Evolutionary conservation across 1,139 yeast species (phyloP), one percentile per base, ranked within the genome.

Genomic region (Scheffersomyces lignicola): DNA sequence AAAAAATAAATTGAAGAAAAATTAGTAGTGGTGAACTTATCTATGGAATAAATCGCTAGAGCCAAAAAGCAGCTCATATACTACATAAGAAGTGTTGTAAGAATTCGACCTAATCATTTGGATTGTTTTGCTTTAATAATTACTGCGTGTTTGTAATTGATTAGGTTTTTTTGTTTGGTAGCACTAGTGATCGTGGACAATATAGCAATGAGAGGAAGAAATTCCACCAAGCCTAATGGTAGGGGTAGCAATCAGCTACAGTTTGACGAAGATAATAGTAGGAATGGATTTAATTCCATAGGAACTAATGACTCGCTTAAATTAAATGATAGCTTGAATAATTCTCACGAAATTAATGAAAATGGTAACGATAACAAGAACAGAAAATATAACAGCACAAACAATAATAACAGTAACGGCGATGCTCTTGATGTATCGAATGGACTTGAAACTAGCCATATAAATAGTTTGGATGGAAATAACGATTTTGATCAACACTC

Each of bases 401-500:
- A 10, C 10, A 28, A 24, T 29, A 13, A 27, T 4, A 32, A 20
- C 15, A 25, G 25, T 22, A 12, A 26, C 15, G 22, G 20, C 17
- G 23, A 17, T 35, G 33, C 18, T 6, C 36, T 13, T 35, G 18
- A 14, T 24, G 24, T 13, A 29, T 18, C 34, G 27, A 20, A 13
- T 16, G 12, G 24, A 17, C 16, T 23, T 10, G 18, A 30, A 10
- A 15, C 24, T 5, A 29, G 31, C 25, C 17, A 20, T n/a, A 25
- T 17, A 22, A 24, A 31, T n/a, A 31, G 26, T 17, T 15, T 12
- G 18, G 24, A 25, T 7, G 24, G 12, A 10, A 9, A 23, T 13
- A 27, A 34, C 14, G 34, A 36, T 12, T 34, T 35, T 30, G 40
- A 34, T 13, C 35, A 33, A n/a, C 40, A 35, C 6, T 59, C 73